Evolutionary conservation across 1,139 yeast species (phyloP).

Genomic region (Candida sp.): DNA sequence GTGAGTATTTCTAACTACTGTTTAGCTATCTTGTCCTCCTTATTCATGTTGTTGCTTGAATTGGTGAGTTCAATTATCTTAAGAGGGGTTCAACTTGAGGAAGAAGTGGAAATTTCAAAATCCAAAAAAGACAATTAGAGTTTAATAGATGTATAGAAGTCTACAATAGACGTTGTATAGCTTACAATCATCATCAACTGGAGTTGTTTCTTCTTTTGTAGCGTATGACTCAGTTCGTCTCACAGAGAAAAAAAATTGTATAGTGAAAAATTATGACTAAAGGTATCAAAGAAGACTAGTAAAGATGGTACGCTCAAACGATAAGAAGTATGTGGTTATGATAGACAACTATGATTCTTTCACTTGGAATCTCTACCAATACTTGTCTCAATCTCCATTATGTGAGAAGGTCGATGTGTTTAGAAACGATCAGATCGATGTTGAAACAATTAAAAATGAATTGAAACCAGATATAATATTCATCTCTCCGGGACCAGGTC

Average conservation of each 20-base stretch:
- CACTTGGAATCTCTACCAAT: conserved; percentile 95
- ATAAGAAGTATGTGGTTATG: conserved; percentile 58
- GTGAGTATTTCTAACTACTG: conserved; percentile 92
- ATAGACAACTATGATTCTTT: conserved; percentile 97
- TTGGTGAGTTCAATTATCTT: conserved; percentile 70
- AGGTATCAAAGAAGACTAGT: background rate
- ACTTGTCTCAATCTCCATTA: conserved; percentile 73
- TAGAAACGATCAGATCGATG: conserved; percentile 81
- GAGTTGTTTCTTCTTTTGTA: background rate
- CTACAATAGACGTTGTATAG: too few relatives aligned
- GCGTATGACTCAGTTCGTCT: background rate
- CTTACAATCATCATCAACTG: too few relatives aligned
- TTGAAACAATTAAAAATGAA: conserved; percentile 56
- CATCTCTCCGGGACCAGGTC: conserved; percentile 98
- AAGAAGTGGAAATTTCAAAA: conserved; percentile 3
- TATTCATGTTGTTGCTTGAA: conserved; percentile 84
- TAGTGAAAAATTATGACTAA: conserved; percentile 3
- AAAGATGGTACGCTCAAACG: conserved; percentile 1
- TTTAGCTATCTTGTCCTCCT: conserved; percentile 83
- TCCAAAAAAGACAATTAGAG: background rate
- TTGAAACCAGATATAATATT: conserved; percentile 76
- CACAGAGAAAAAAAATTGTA: background rate
- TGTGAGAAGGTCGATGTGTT: conserved; percentile 76
- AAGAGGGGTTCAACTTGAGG: conserved; percentile 54
- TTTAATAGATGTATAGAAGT: background rate